A percentile compares a stretch with the other conserved stretches of the same genome.
phyloP scores from a whole-genome alignment of 495 filamentous ascomycete genomes.

The Halenospora varia region DNA sequence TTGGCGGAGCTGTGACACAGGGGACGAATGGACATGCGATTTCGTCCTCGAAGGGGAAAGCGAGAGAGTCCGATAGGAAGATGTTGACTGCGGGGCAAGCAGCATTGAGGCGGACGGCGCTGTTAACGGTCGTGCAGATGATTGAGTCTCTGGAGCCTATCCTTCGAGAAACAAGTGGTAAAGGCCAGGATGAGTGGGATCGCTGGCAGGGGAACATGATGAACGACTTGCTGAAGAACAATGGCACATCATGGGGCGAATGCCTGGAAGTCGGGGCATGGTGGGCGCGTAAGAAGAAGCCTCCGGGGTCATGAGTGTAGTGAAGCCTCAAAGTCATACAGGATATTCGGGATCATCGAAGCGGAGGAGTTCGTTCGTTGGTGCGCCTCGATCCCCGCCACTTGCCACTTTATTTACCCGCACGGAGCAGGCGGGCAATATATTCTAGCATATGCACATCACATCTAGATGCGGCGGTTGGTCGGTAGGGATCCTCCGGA shows the following conservation, averaged over 20 bases:
- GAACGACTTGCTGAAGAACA: constrained; percentile 72
- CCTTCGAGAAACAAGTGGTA: constrained; percentile 74
- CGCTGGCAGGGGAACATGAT: constrained; percentile 86
- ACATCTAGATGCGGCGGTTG: too few species aligned
- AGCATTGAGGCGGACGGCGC: constrained; percentile 71
- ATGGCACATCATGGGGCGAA: constrained; percentile 77
- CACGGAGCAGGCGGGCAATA: too few species aligned
- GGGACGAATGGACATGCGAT: constrained; percentile 18
- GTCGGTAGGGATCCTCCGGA: background rate
- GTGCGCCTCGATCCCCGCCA: too few species aligned
- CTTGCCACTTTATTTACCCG: background rate
- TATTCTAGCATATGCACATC: too few species aligned
- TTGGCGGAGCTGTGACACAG: constrained; percentile 49
- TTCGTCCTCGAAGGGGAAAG: constrained; percentile 27
- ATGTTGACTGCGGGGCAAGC: constrained; percentile 66
- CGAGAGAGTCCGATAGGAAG: constrained; percentile 29
- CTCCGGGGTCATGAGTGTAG: constrained; percentile 12
- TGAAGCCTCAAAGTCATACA: too few species aligned
- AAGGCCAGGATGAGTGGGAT: constrained; percentile 90
- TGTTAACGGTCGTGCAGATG: constrained; percentile 78
- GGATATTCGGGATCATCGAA: background rate
- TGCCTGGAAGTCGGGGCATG: constrained; percentile 93
- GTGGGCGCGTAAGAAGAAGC: constrained; percentile 69
- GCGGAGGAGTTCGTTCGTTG: background rate
- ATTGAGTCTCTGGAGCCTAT: constrained; percentile 85